Evolutionary conservation across 2,329 filamentous ascomycete species (phyloP).

Genomic region (Talaromyces sp.): DNA sequence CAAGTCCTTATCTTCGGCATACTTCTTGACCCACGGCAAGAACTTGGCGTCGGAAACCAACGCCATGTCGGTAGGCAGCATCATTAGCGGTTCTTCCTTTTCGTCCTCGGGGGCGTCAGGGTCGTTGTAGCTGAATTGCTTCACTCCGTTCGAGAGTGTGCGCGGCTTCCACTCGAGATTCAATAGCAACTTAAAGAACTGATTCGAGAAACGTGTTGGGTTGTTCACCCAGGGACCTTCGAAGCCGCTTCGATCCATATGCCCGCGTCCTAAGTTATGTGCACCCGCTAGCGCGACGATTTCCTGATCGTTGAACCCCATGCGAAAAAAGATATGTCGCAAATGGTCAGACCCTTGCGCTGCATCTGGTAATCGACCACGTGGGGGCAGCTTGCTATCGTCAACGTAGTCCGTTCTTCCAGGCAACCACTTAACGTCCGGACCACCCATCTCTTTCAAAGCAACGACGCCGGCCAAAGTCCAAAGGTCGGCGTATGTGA

Average conservation of each 20-base stretch:
- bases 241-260: constrained; percentile 55
- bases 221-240: constrained; percentile 58
- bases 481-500: constrained; percentile 64
- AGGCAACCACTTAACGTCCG: constrained; percentile 53
- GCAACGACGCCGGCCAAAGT: constrained; percentile 59
- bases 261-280: constrained; percentile 56
- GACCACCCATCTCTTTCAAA: constrained; percentile 59
- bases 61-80: constrained; percentile 63
- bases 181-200: constrained; percentile 54
- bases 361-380: constrained; percentile 55
- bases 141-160: constrained; percentile 50
- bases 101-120: constrained; percentile 46
- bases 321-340: constrained; percentile 55
- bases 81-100: constrained; percentile 57
- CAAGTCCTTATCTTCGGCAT: constrained; percentile 58
- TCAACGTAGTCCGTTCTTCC: constrained; percentile 62
- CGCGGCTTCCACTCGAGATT: constrained; percentile 54
- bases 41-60: constrained; percentile 54
- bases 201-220: constrained; percentile 57
- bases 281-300: constrained; percentile 56
- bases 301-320: constrained; percentile 60
- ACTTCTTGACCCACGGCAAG: constrained; percentile 54
- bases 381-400: constrained; percentile 56
- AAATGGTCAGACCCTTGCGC: constrained; percentile 54
- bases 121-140: constrained; percentile 59